Evolutionary conservation across 2,329 filamentous ascomycete genomes (phyloP), one percentile per base, ranked within the genome.

Genomic region (Xylaria sp.): DNA sequence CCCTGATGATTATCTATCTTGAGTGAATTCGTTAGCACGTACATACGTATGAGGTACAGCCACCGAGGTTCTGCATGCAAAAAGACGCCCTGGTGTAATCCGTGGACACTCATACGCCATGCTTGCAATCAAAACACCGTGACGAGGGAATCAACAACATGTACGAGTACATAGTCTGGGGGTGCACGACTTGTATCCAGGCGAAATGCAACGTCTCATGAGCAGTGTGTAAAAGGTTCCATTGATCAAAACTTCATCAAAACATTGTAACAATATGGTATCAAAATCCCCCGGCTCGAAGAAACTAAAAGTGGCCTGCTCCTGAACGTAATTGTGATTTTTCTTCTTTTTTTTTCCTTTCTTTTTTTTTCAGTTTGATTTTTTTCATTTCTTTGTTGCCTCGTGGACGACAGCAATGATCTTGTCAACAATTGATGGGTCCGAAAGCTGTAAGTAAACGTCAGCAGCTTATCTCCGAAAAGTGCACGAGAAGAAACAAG

Each of bases 341-440:
- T 30, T 30, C 23, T 30, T 30, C 35, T 52, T 47, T 4, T 51
- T 4, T 51, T 23, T 54, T 18, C 37, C 37, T 42, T 56, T 46
- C 44, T 59, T n/a, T 59, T 57, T 57, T 46, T 46, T 44, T 44
- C 39, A 6, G 5, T 46, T 46, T 46, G 11, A 57, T 57, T 55
- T 51, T 46, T 55, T 62, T 75, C 74, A 83, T 73, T 82, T 83
- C 73, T 79, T 81, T 73, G 75, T 79, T 53, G 78, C 74, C 66
- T 83, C 80, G 69, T 93, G 88, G 56, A 97, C 93, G 52, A 82
- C 84, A 64, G 84, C 77, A 73, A 97, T 96, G 72, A 99, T 97
- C 79, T 88, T 93, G 52, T 89, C 86, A 30, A 99, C 93, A 23
- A 97, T 88, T 61, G 80, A 85, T 52, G 94, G 94, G 74, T 99